Percentiles rank a stretch among this genome's conserved stretches.
Evolutionary conservation across 2,329 filamentous ascomycete genomes (phyloP).

Genomic region (Colletotrichum kahawae): DNA sequence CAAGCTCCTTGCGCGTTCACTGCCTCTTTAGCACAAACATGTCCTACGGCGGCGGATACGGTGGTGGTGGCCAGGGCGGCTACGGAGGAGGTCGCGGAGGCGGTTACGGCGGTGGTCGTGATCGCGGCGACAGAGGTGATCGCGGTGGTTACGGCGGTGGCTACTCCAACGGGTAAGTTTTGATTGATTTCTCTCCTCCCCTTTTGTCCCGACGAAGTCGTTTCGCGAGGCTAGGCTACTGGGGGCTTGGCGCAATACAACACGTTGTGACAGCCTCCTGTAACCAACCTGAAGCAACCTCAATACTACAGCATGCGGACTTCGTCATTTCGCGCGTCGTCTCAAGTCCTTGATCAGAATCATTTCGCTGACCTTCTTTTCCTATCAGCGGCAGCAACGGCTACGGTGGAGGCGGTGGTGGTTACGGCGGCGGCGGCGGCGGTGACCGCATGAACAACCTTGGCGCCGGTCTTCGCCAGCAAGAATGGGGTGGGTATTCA

Average conservation of each 20-base stretch:
- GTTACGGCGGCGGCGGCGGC: slow-evolving; percentile 62
- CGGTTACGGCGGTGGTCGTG: slow-evolving; percentile 32
- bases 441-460: slow-evolving; percentile 96
- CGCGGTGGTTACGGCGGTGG: slow-evolving; percentile 37
- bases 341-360: slow-evolving; percentile 4
- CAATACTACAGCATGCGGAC: not conserved
- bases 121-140: slow-evolving; percentile 31
- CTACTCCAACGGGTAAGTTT: slow-evolving; percentile 47
- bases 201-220: slow-evolving; percentile 31
- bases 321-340: not conserved
- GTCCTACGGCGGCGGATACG: slow-evolving; percentile 50
- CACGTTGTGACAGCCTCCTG: not conserved
- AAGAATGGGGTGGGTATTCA: slow-evolving; percentile 78
- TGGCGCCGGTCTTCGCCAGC: slow-evolving; percentile 84
- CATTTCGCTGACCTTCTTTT: slow-evolving; percentile 38
- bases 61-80: slow-evolving; percentile 30
- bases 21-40: slow-evolving; percentile 34
- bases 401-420: slow-evolving; percentile 39
- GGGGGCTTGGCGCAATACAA: not conserved
- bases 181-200: slow-evolving; percentile 31
- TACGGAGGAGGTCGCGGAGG: slow-evolving; percentile 30
- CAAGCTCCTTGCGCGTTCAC: not conserved
- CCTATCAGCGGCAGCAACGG: slow-evolving; percentile 52
- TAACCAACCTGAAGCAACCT: not conserved
- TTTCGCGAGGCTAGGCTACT: slow-evolving; percentile 18